Evolutionary conservation across 2,329 filamentous ascomycete genomes (phyloP).

Genomic region (Mollisia scopiformis): DNA sequence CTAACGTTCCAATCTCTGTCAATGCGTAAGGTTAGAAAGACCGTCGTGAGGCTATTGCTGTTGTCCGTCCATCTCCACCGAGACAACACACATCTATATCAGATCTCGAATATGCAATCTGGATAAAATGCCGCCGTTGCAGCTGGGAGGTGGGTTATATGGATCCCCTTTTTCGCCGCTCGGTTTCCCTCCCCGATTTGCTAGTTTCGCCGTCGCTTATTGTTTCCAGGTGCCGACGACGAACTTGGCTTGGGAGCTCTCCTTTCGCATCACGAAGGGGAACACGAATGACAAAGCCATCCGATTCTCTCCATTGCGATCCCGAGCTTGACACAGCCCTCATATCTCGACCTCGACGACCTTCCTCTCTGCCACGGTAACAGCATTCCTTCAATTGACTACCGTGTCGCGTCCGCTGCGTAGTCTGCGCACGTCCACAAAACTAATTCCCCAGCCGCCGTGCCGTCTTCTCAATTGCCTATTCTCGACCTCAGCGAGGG

Average conservation of each 20-base stretch:
- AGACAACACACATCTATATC: background rate
- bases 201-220: slow-evolving; percentile 14
- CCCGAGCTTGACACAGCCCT: background rate
- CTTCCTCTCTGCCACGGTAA: background rate
- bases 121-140: background rate
- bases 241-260: slow-evolving; percentile 13
- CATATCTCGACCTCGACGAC: background rate
- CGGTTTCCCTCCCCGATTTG: slow-evolving; percentile 7
- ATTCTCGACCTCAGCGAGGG: slow-evolving; percentile 1
- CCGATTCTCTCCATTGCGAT: background rate
- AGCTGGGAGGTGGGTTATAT: background rate
- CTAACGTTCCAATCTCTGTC: background rate
- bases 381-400: slow-evolving; percentile 9
- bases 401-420: slow-evolving; percentile 3
- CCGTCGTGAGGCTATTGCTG: background rate
- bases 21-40: background rate
- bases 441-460: background rate
- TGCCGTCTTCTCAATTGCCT: slow-evolving; percentile 13
- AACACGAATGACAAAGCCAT: slow-evolving; percentile 8
- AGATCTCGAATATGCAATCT: slow-evolving; percentile 5
- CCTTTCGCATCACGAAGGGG: slow-evolving; percentile 15
- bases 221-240: slow-evolving; percentile 9
- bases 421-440: slow-evolving; percentile 10
- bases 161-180: slow-evolving; percentile 1
- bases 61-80: background rate